phyloP scores from a whole-genome alignment of 257 asterid species.

The Coffea canephora region DNA sequence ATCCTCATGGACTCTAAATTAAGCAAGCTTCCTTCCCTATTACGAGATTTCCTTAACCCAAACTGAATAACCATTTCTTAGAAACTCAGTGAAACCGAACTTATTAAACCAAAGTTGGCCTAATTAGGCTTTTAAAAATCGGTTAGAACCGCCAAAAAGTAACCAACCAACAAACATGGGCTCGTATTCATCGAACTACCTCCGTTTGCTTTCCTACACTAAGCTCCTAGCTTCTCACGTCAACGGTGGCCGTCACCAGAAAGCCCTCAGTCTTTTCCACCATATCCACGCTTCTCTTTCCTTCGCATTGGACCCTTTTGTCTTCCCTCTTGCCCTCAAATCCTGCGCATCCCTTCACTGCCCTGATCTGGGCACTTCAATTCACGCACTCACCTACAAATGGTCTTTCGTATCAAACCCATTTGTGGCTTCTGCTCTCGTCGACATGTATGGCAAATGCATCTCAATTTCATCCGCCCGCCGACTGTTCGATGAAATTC shows the following conservation, averaged over 20 bases:
- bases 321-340: slow-evolving; percentile 50
- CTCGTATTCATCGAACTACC: slow-evolving; percentile 38
- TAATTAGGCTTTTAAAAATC: no score
- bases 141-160: slow-evolving; percentile 1
- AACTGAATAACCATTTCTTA: no score
- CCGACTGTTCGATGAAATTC: slow-evolving; percentile 39
- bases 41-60: no score
- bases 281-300: slow-evolving; percentile 36
- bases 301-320: slow-evolving; percentile 37
- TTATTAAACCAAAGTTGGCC: no score
- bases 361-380: slow-evolving; percentile 32
- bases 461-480: slow-evolving; percentile 32
- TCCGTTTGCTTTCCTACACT: slow-evolving; percentile 41
- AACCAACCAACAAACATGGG: slow-evolving; percentile 10
- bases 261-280: slow-evolving; percentile 41
- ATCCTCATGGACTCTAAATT: no score
- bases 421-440: slow-evolving; percentile 41
- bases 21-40: no score
- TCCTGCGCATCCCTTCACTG: slow-evolving; percentile 34
- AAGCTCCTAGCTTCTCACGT: slow-evolving; percentile 44
- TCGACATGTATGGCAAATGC: slow-evolving; percentile 46
- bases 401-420: slow-evolving; percentile 34
- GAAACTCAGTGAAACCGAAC: no score
- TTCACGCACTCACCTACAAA: slow-evolving; percentile 35
- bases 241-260: slow-evolving; percentile 39